Percentiles rank a stretch among this genome's conserved stretches.
Evolutionary conservation across 2,329 filamentous ascomycete species (phyloP).

Genomic region (Moelleriella libera): DNA sequence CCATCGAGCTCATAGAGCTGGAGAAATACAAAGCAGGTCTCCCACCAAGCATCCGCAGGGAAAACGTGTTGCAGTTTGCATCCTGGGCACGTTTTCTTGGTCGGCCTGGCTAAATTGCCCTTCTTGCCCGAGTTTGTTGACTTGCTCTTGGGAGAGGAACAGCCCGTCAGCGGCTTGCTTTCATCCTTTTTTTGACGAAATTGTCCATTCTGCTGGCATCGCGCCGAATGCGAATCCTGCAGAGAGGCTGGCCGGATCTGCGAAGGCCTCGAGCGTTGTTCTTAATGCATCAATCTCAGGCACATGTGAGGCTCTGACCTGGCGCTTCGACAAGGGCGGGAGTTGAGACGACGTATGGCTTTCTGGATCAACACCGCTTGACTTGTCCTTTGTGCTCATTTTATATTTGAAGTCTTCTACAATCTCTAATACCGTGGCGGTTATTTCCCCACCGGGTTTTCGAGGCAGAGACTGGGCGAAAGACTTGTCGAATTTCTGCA

Average conservation of each 20-base stretch:
- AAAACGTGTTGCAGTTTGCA: constrained; percentile 3
- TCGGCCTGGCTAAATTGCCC: neutral
- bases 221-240: no score
- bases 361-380: no score
- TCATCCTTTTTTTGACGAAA: no score
- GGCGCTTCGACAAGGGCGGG: no score
- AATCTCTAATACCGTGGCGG: constrained; percentile 2
- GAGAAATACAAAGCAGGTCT: constrained; percentile 5
- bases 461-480: constrained; percentile 1
- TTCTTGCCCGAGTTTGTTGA: neutral
- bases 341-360: no score
- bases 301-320: no score
- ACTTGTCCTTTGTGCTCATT: neutral
- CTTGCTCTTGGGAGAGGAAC: neutral
- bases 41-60: constrained; percentile 7
- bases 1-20: neutral
- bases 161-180: no score
- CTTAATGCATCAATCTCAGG: no score
- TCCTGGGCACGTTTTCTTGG: constrained; percentile 3
- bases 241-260: no score
- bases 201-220: no score
- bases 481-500: constrained; percentile 3
- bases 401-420: constrained; percentile 5
- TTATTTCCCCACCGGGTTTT: neutral
- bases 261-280: no score